phyloP scores from a whole-genome alignment of 345 rosid species.

The Rhodomyrtus tomentosa region DNA sequence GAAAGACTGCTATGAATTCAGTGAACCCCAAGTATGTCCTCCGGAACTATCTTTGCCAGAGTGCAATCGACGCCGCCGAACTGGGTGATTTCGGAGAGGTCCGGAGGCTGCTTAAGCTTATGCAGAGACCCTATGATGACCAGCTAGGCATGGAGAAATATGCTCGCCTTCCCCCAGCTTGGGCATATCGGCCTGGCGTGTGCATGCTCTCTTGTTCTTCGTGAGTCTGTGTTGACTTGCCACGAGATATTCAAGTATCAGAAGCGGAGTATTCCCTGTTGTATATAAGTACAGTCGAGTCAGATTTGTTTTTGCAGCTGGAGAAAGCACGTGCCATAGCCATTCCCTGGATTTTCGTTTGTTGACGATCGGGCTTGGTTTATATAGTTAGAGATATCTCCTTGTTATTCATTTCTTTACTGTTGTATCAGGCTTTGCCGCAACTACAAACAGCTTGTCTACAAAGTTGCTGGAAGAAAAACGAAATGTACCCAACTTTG shows the following conservation, averaged over 20 bases:
- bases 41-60: conserved; percentile 90
- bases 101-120: conserved; percentile 56
- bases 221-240: conserved; percentile 11
- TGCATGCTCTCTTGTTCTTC: conserved; percentile 98
- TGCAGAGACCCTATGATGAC: conserved; percentile 75
- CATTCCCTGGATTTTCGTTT: background rate
- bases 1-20: conserved; percentile 73
- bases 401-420: background rate
- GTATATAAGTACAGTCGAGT: conserved; percentile 11
- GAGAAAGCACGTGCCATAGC: background rate
- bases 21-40: conserved; percentile 83
- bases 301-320: background rate
- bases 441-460: background rate
- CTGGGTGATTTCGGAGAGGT: conserved; percentile 78
- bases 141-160: conserved; percentile 97
- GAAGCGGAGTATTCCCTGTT: background rate
- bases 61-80: conserved; percentile 89
- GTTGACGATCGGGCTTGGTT: background rate
- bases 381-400: background rate
- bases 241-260: background rate
- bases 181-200: conserved; percentile 98
- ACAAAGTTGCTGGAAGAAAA: background rate
- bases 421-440: background rate
- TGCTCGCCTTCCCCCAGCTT: conserved; percentile 92
- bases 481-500: background rate